These are phyloP conservation scores for Sclerotinia subarctica DNA, from an alignment of 2,329 filamentous ascomycete species.

Conservation along the genomic window DNA sequence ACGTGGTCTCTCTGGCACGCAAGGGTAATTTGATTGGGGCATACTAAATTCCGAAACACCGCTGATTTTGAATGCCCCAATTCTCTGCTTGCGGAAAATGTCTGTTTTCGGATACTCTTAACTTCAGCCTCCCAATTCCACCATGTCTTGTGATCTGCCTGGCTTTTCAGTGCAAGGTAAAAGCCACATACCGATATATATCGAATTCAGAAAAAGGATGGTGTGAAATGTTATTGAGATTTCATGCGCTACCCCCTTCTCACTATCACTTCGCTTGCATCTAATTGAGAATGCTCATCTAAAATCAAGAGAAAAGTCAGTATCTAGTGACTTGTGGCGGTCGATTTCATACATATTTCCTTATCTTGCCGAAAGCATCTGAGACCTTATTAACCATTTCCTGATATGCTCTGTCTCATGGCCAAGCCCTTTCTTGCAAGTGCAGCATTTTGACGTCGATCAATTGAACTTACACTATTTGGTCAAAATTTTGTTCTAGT, in stretches of 20 bases:
- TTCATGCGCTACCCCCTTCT: not conserved
- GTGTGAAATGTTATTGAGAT: not conserved
- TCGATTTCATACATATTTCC: not conserved
- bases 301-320: not conserved
- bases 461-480: not conserved
- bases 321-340: not conserved
- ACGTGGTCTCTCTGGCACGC: not conserved
- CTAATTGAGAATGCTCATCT: not conserved
- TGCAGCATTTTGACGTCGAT: not conserved
- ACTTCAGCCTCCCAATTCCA: not conserved
- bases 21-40: not conserved
- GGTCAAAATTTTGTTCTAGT: not conserved
- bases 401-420: not conserved
- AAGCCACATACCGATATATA: not conserved
- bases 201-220: not conserved
- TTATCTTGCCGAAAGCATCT: constrained; percentile 8
- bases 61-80: constrained; percentile 6
- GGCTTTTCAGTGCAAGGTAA: not conserved
- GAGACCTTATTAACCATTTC: constrained; percentile 3
- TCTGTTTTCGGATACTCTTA: not conserved
- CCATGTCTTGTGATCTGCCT: not conserved
- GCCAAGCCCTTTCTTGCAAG: not conserved
- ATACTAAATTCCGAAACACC: not conserved
- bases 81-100: not conserved
- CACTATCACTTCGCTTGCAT: not conserved